Conservation (phyloP, 139 green algal species). For the Mychonastes homosphaera region DNA sequence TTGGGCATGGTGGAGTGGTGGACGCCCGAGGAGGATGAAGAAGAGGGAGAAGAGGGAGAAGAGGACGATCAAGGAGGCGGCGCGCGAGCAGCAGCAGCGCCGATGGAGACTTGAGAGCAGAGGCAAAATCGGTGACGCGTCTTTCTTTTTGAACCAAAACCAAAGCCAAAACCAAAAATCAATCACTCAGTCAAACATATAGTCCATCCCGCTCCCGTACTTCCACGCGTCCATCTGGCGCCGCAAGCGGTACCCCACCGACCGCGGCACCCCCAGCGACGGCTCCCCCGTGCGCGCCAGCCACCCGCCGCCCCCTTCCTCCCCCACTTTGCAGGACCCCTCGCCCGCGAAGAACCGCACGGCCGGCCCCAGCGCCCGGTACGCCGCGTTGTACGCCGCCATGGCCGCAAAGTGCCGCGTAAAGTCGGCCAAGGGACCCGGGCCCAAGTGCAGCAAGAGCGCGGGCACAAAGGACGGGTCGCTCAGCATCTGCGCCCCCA, state of each 20-base stretch:
- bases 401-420: conserved; percentile 46
- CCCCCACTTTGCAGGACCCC: neutral
- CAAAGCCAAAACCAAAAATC: conserved; percentile 2
- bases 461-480: conserved; percentile 52
- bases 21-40: conserved; percentile 22
- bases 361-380: conserved; percentile 13
- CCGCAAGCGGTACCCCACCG: conserved; percentile 7
- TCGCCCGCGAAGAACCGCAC: neutral
- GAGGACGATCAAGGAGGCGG: no score
- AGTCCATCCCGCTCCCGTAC: conserved; percentile 55
- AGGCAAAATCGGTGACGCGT: no score
- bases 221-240: conserved; percentile 43
- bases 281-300: neutral
- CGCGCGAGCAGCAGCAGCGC: no score
- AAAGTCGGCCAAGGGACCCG: conserved; percentile 46
- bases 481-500: conserved; percentile 21
- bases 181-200: conserved; percentile 20
- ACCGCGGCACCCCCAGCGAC: neutral
- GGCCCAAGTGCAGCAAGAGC: no score
- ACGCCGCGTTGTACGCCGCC: conserved; percentile 31
- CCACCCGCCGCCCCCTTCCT: no score
- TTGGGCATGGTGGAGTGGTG: conserved; percentile 65
- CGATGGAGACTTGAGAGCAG: no score
- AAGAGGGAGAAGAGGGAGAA: conserved; percentile 3
- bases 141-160: no score